Evolutionary conservation across 495 filamentous ascomycete species (phyloP), one percentile per base, ranked within the genome.

Genomic region (Penicilliopsis zonata): DNA sequence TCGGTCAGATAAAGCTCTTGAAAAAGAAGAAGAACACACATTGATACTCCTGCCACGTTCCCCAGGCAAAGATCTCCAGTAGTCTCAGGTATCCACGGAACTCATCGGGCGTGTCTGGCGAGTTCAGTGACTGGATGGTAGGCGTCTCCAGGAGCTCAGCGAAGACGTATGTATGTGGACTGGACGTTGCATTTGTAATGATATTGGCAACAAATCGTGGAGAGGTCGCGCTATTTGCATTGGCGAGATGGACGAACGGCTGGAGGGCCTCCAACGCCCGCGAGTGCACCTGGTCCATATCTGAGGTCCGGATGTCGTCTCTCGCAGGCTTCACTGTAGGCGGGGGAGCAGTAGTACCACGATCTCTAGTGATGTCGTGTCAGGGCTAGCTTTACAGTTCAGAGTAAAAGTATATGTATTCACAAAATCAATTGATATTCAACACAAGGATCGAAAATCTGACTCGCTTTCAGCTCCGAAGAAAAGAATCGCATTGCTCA

Each of bases 61-160:
- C 92, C 69, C 87, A 86, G 31, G 85, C 77, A 62, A 95, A 99
- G 36, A 95, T 82, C 59, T 90, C 70, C 25, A 96, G 78, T 3
- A 94, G 70, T 5, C 67, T 73, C 13, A 87, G 65, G 55, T 82
- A 74, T 7, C 44, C 39, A 12, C 59, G 48, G 36, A 67, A 66
- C 34, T 81, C 72, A 12, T 36, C 46, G 16, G 61, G 57, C 6
- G 54, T 57, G 9, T 62, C 54, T 16, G 57, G 39, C 9, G 58
- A 50, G 18, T 69, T 57, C 13, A 98, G 73, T 2, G 74, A 63
- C 51, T 92, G 82, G 42, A 96, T 75, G 41, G 86, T 79, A 1
- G 81, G 80, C 2, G 75, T 75, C 41, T 82, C 70, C 6, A 99
- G 76, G 0, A 99, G 78, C 65, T 96, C 90, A 30, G 82, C 74